These are phyloP conservation scores for Leccinum imitatum DNA, from an alignment of 768 basidiomycete genomes.

Conservation along the genomic window DNA sequence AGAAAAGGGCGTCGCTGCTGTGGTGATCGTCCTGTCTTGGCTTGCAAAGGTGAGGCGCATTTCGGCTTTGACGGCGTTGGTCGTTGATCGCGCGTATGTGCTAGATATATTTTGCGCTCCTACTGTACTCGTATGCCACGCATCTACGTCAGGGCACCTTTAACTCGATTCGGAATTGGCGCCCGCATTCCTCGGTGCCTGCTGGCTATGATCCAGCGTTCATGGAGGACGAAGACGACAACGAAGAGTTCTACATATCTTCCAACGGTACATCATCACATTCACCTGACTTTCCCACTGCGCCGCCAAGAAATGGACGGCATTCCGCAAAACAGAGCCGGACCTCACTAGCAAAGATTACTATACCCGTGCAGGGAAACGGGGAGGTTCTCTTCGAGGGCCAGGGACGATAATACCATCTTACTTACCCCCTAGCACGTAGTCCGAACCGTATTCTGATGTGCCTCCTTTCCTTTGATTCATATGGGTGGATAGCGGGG, in stretches of 20 bases:
- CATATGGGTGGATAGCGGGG: neutral
- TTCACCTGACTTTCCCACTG: slow-evolving; percentile 64
- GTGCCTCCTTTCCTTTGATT: neutral
- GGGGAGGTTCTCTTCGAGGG: slow-evolving; percentile 65
- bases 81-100: slow-evolving; percentile 1
- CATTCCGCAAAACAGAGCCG: slow-evolving; percentile 27
- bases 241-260: slow-evolving; percentile 68
- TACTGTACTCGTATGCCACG: slow-evolving; percentile 90
- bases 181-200: slow-evolving; percentile 18
- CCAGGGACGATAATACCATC: slow-evolving; percentile 41
- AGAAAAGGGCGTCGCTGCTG: slow-evolving; percentile 80
- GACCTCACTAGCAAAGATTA: slow-evolving; percentile 26
- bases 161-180: slow-evolving; percentile 61
- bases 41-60: slow-evolving; percentile 69
- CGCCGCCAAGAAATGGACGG: slow-evolving; percentile 40
- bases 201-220: slow-evolving; percentile 29
- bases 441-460: slow-evolving; percentile 11
- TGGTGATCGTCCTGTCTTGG: slow-evolving; percentile 83
- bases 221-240: slow-evolving; percentile 60
- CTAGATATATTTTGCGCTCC: slow-evolving; percentile 89
- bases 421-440: slow-evolving; percentile 20
- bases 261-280: slow-evolving; percentile 49
- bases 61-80: neutral
- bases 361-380: slow-evolving; percentile 43
- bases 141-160: slow-evolving; percentile 93